Conservation (phyloP, 75 land plant genomes). For the Picea glauca region DNA sequence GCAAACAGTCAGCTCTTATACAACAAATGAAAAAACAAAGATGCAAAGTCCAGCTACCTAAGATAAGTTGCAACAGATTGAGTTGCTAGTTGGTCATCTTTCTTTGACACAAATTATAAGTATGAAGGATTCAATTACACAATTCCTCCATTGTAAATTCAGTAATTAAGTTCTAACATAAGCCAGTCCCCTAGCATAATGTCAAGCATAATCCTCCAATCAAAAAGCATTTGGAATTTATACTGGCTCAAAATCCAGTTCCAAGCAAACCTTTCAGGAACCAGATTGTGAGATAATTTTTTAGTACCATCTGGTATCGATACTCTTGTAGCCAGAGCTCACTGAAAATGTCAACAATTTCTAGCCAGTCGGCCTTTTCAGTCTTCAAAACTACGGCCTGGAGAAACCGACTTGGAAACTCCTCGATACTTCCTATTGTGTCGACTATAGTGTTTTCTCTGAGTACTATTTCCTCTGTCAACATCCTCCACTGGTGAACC, state of each 20-base stretch:
- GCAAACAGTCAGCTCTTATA: background rate
- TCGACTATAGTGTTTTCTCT: background rate
- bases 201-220: background rate
- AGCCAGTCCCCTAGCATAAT: background rate
- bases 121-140: background rate
- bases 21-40: background rate
- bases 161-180: background rate
- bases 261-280: background rate
- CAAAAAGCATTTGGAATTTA: background rate
- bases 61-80: constrained; percentile 1
- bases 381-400: background rate
- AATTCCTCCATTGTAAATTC: background rate
- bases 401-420: background rate
- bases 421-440: constrained; percentile 13
- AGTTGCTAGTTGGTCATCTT: background rate
- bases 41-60: constrained; percentile 8
- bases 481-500: constrained; percentile 13
- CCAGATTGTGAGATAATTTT: background rate
- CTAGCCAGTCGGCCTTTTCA: background rate
- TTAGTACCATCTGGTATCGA: background rate
- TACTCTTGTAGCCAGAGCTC: background rate
- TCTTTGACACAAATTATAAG: background rate
- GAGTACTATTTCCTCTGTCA: constrained; percentile 7
- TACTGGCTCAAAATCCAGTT: background rate
- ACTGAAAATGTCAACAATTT: background rate